Evolutionary conservation across 2,329 filamentous ascomycete species (phyloP).

Genomic region (Fusarium nelsonii): DNA sequence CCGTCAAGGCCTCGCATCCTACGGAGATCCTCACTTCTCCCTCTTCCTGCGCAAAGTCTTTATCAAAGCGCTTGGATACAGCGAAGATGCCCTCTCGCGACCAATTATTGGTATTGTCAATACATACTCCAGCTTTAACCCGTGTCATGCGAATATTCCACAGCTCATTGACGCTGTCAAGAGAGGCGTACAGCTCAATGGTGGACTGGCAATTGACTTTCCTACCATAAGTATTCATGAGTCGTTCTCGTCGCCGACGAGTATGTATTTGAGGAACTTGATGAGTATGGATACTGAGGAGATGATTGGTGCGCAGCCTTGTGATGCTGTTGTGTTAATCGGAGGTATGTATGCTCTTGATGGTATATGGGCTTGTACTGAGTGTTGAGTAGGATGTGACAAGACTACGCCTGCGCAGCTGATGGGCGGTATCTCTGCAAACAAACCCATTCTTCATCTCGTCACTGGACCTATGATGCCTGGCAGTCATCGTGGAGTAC

Average conservation of each 20-base stretch:
- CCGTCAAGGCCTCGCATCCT: constrained; percentile 73
- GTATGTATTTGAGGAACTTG: constrained; percentile 79
- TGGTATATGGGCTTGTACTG: background rate
- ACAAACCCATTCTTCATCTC: constrained; percentile 76
- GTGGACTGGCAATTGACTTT: constrained; percentile 78
- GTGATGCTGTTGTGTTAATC: constrained; percentile 76
- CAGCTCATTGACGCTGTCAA: constrained; percentile 79
- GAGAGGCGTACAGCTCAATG: constrained; percentile 74
- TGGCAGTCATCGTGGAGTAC: constrained; percentile 71
- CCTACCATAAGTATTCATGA: constrained; percentile 80
- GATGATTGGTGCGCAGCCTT: constrained; percentile 79
- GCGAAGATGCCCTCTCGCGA: constrained; percentile 75
- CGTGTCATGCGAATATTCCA: constrained; percentile 78
- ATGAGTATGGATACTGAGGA: constrained; percentile 87
- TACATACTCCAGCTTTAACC: constrained; percentile 79
- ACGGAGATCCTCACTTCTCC: constrained; percentile 80
- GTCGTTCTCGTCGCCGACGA: constrained; percentile 76
- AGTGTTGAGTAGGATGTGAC: constrained; percentile 68
- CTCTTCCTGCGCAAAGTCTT: constrained; percentile 81
- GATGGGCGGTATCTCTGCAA: constrained; percentile 81
- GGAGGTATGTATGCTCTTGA: constrained; percentile 61
- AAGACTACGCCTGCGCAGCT: constrained; percentile 80
- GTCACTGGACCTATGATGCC: constrained; percentile 83
- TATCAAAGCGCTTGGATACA: constrained; percentile 81
- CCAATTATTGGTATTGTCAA: constrained; percentile 82